phyloP scores from a whole-genome alignment of 2,329 filamentous ascomycete species.

The Diplocarpon rosae region DNA sequence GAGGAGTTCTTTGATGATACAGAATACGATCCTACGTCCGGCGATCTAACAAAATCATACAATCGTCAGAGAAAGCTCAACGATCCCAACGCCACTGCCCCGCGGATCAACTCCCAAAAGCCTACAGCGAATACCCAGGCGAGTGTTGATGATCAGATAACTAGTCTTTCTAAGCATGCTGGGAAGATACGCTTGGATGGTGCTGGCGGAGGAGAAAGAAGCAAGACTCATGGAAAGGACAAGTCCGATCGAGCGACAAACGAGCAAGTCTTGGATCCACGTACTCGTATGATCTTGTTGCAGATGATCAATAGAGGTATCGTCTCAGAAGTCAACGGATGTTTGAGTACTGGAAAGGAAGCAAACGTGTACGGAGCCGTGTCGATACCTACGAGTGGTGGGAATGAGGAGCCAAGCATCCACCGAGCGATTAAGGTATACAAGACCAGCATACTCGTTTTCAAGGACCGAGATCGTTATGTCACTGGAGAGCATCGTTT shows the following conservation, averaged over 20 bases:
- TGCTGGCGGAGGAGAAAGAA: constrained; percentile 41
- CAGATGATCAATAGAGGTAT: constrained; percentile 91
- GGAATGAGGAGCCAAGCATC: constrained; percentile 38
- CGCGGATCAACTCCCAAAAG: constrained; percentile 67
- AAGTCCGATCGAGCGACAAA: constrained; percentile 88
- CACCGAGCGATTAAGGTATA: constrained; percentile 96
- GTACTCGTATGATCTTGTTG: constrained; percentile 88
- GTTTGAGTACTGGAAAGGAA: constrained; percentile 93
- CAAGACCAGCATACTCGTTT: constrained; percentile 94
- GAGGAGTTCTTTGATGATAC: constrained; percentile 49
- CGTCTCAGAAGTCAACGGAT: constrained; percentile 86
- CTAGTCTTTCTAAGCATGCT: constrained; percentile 73
- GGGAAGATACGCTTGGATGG: constrained; percentile 73
- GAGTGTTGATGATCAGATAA: constrained; percentile 78
- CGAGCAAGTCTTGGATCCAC: constrained; percentile 87
- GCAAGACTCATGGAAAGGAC: constrained; percentile 57
- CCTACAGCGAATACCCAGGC: constrained; percentile 69
- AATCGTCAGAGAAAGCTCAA: constrained; percentile 70
- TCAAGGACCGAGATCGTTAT: constrained; percentile 96
- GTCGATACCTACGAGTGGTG: constrained; percentile 42
- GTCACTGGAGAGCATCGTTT: constrained; percentile 92
- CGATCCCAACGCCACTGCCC: constrained; percentile 36
- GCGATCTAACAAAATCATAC: constrained; percentile 71
- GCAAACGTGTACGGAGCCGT: constrained; percentile 95
- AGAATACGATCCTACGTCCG: constrained; percentile 43